A percentile compares a stretch with the other conserved stretches of the same genome.
phyloP scores from a whole-genome alignment of 2,329 filamentous ascomycete species.

The Immersiporthe knoxdaviesiana region DNA sequence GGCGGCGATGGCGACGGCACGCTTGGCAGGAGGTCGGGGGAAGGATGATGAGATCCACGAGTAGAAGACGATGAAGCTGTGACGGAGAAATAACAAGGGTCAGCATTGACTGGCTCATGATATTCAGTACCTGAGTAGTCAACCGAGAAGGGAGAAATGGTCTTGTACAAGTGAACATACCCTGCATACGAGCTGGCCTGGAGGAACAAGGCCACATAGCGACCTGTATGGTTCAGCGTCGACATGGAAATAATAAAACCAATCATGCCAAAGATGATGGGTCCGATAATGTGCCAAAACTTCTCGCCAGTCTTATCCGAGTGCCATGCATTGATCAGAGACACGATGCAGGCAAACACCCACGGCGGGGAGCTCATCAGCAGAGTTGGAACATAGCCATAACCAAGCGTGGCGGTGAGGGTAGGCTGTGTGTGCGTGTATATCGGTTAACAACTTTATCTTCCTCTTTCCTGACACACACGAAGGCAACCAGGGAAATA shows the following conservation, averaged over 20 bases:
- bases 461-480: background rate
- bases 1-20: constrained; percentile 62
- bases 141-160: constrained; percentile 38
- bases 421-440: constrained; percentile 45
- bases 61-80: constrained; percentile 57
- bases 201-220: constrained; percentile 64
- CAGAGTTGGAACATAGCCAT: constrained; percentile 54
- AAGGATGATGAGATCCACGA: constrained; percentile 62
- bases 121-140: too few species aligned
- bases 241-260: constrained; percentile 65
- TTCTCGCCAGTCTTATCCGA: constrained; percentile 59
- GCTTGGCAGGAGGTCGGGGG: constrained; percentile 63
- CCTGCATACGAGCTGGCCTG: constrained; percentile 61
- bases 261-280: constrained; percentile 55
- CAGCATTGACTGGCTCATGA: constrained; percentile 47
- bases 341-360: constrained; percentile 62
- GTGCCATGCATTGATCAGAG: constrained; percentile 58
- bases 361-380: constrained; percentile 62
- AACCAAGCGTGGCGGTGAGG: constrained; percentile 57
- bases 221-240: constrained; percentile 57
- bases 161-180: constrained; percentile 8
- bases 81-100: constrained; percentile 11
- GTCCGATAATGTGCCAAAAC: constrained; percentile 62
- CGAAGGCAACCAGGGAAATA: constrained; percentile 8
- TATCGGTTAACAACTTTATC: background rate